phyloP scores from a whole-genome alignment of 2,329 filamentous ascomycete genomes.

The Ophiocordyceps camponoti-saundersi region DNA sequence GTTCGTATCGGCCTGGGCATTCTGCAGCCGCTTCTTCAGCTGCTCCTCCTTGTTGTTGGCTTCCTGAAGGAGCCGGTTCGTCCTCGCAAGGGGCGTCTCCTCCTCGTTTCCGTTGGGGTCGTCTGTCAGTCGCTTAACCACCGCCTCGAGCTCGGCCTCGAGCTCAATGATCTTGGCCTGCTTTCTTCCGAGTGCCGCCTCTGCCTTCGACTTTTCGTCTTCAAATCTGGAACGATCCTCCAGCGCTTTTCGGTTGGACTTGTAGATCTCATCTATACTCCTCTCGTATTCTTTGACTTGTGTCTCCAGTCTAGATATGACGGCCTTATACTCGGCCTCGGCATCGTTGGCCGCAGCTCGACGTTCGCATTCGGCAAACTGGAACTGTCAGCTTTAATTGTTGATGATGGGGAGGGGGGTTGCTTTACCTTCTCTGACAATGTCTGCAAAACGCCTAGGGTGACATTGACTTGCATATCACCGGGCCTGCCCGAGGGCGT shows the following conservation, averaged over 20 bases:
- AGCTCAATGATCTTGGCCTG: constrained; percentile 19
- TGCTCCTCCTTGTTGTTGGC: constrained; percentile 18
- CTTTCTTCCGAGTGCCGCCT: constrained; percentile 19
- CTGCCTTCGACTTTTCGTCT: constrained; percentile 24
- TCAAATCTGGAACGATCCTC: constrained; percentile 32
- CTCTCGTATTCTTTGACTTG: constrained; percentile 27
- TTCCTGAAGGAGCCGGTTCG: constrained; percentile 18
- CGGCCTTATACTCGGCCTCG: constrained; percentile 19
- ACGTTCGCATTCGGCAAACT: constrained; percentile 15
- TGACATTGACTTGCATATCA: constrained; percentile 10
- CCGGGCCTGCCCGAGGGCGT: constrained; percentile 3
- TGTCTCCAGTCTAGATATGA: constrained; percentile 25
- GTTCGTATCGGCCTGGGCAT: constrained; percentile 30
- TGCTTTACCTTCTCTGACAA: constrained; percentile 19
- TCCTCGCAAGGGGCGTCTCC: constrained; percentile 10
- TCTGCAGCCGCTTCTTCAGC: constrained; percentile 22
- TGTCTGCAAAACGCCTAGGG: constrained; percentile 18
- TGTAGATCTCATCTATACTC: constrained; percentile 26
- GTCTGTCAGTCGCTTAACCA: constrained; percentile 12
- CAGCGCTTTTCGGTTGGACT: constrained; percentile 29
- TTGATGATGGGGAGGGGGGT: not conserved
- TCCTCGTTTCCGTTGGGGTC: constrained; percentile 7
- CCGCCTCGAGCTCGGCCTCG: constrained; percentile 19
- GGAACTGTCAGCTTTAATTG: constrained; percentile 5
- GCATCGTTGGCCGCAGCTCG: constrained; percentile 12